Conservation (phyloP, 345 rosid species). For the Bruguiera gymnorhiza region DNA sequence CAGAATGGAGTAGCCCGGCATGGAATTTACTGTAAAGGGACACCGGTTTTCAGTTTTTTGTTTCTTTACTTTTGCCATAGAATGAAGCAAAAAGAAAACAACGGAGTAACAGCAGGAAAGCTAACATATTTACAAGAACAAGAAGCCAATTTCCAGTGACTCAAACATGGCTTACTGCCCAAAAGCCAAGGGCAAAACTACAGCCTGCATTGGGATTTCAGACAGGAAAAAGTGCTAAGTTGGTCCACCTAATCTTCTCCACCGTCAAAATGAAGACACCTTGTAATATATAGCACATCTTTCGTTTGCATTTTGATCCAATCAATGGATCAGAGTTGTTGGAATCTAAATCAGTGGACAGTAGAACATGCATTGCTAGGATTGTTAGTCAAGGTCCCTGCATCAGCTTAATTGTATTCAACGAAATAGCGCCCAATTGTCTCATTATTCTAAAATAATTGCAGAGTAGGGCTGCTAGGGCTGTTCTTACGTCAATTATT, state of each 20-base stretch:
- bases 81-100: background rate
- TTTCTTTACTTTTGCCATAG: background rate
- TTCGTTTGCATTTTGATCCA: background rate
- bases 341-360: conserved; percentile 1
- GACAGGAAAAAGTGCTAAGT: background rate
- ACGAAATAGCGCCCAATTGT: background rate
- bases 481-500: background rate
- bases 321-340: background rate
- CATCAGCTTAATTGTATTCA: background rate
- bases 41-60: background rate
- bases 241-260: conserved; percentile 19
- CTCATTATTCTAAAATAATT: background rate
- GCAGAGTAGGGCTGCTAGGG: background rate
- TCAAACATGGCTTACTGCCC: conserved; percentile 8
- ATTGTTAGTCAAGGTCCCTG: background rate
- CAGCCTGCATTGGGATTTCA: conserved; percentile 3
- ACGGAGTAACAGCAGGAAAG: conserved; percentile 1
- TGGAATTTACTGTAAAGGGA: background rate
- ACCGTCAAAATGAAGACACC: conserved; percentile 21
- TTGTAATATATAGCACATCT: background rate
- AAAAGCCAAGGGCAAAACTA: conserved; percentile 12
- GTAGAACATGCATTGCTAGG: background rate
- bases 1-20: background rate
- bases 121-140: background rate
- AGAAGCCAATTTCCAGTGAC: conserved; percentile 3